Base-by-base conservation (phyloP, 805 yeast genomes). In the Ogataea nitratoaversa region DNA sequence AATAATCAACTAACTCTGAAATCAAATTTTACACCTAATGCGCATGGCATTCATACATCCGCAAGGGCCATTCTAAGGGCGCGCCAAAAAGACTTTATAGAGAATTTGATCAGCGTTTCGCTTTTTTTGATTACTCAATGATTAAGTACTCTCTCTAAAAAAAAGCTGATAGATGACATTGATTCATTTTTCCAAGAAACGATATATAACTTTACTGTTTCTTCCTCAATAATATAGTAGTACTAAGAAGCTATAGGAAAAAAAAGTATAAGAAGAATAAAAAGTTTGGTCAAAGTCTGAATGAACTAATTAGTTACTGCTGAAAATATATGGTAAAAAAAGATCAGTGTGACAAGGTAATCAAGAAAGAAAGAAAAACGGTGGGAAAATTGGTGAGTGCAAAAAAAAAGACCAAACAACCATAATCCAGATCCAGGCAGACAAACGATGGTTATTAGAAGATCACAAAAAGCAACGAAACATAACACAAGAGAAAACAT, bases 401-500 rank as follows among this genome's bases (percentile, higher is more conserved):
- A n/a, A 25, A 23, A 27, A 25, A 37, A 37, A 36, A 31, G 25
- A 37, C 47, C 49, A 38, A 45, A 47, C 47, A 35, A 36, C 34
- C 24, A 44, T 27, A 27, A 5, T 27, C 13, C 8, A 13, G 14
- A 27, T 9, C 41, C n/a, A n/a, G n/a, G n/a, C n/a, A n/a, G n/a
- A n/a, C n/a, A 30, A 19, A 16, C 18, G 23, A 24, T 30, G 32
- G 25, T 34, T 12, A 40, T 42, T 5, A 49, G 44, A 45, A 46
- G 41, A 46, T 50, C 45, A 43, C 44, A 44, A 48, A 50, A 29
- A 29, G 14, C 11, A 16, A 29, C 8, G 52, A 35, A 35, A 27
- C 23, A n/a, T 34, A 44, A 46, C 46, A 43, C 37, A 44, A 40
- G 33, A 33, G 38, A 43, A 36, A 31, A 43, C 51, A 46, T 50